These are phyloP conservation scores for Penicillium pulvis DNA, from an alignment of 495 filamentous ascomycete genomes.

Conservation along the genomic window DNA sequence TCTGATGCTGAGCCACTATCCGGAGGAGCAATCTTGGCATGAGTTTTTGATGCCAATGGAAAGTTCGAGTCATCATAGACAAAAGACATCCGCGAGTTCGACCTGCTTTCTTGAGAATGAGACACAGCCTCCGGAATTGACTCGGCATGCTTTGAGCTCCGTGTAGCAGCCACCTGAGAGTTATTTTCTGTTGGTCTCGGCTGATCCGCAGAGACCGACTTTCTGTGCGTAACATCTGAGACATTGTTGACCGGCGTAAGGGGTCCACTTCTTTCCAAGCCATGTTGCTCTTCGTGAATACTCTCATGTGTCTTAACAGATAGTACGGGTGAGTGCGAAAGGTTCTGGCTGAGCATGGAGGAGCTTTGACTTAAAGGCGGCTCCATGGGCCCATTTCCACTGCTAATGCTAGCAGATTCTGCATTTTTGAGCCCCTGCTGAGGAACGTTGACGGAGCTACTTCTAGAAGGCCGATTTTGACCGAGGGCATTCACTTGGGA, in stretches of 20 bases:
- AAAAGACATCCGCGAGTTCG: conserved; percentile 43
- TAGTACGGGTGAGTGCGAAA: conserved; percentile 39
- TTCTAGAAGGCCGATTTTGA: conserved; percentile 34
- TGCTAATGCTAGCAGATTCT: conserved; percentile 36
- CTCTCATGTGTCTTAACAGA: conserved; percentile 33
- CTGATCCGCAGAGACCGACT: conserved; percentile 26
- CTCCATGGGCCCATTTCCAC: conserved; percentile 34
- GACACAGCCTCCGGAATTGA: conserved; percentile 20
- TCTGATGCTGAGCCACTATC: conserved; percentile 44
- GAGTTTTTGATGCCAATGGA: conserved; percentile 37
- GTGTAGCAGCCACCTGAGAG: conserved; percentile 19
- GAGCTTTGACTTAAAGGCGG: conserved; percentile 32
- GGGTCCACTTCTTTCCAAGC: conserved; percentile 22
- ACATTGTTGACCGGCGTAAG: conserved; percentile 21
- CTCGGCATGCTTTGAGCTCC: conserved; percentile 33
- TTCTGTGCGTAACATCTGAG: conserved; percentile 28
- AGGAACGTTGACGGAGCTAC: conserved; percentile 37
- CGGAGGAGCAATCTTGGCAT: conserved; percentile 29
- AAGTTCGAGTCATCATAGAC: conserved; percentile 36
- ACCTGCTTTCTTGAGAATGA: conserved; percentile 29
- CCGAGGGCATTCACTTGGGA: conserved; percentile 60
- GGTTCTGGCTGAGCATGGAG: conserved; percentile 33
- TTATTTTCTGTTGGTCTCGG: conserved; percentile 28
- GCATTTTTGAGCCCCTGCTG: conserved; percentile 29
- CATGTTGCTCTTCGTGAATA: conserved; percentile 26